Evolutionary conservation across 768 basidiomycete genomes (phyloP).

Genomic region (Tulasnella sp.): DNA sequence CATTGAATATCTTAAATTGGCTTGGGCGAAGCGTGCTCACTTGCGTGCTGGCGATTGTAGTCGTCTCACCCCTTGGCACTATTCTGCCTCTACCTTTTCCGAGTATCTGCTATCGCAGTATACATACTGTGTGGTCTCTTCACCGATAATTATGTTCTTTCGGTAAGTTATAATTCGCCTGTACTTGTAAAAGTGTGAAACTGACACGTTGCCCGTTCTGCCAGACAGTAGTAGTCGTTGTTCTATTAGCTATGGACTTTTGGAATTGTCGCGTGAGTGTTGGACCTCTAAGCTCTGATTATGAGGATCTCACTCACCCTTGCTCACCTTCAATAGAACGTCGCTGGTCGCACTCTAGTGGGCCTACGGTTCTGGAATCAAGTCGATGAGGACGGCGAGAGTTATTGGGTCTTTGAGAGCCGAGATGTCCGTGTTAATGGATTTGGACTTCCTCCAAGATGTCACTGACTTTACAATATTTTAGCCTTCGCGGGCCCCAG

Average conservation of each 20-base stretch:
- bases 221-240: slow-evolving; percentile 82
- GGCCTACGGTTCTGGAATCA: slow-evolving; percentile 98
- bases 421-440: slow-evolving; percentile 58
- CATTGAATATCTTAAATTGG: slow-evolving; percentile 50
- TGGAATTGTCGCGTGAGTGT: slow-evolving; percentile 82
- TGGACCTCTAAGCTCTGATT: slow-evolving; percentile 14
- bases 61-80: slow-evolving; percentile 49
- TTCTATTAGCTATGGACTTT: slow-evolving; percentile 93
- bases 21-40: background rate
- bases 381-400: slow-evolving; percentile 93
- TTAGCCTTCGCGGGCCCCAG: slow-evolving; percentile 68
- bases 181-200: background rate
- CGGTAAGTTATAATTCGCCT: slow-evolving; percentile 40
- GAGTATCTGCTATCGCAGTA: slow-evolving; percentile 74
- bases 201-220: background rate
- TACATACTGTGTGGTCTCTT: slow-evolving; percentile 91
- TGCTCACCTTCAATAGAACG: slow-evolving; percentile 51
- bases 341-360: slow-evolving; percentile 85
- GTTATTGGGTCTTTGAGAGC: slow-evolving; percentile 96
- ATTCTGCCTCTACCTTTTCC: slow-evolving; percentile 83
- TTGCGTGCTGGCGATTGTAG: background rate
- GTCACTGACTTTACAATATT: background rate
- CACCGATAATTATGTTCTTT: slow-evolving; percentile 84
- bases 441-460: background rate
- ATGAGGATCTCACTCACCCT: no score